Evolutionary conservation across 169 alveolate genomes (phyloP).

Genomic region (Cryptosporidium tyzzeri): DNA sequence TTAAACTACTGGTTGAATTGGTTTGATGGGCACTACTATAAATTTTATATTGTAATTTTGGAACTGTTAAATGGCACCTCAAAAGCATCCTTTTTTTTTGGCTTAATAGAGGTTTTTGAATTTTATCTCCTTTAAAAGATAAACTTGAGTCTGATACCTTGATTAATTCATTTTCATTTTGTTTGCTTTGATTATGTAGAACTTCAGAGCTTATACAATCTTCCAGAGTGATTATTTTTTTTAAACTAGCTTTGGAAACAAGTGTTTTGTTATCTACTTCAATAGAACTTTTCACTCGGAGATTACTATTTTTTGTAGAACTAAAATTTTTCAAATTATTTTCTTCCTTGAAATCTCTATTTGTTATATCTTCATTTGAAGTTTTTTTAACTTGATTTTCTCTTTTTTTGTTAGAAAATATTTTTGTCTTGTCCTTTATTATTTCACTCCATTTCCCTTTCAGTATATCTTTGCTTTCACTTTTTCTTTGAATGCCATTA

Average conservation of each 20-base stretch:
- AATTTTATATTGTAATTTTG: constrained; percentile 26
- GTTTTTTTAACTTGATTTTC: not conserved
- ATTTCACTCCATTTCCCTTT: constrained; percentile 13
- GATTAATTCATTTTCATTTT: not conserved
- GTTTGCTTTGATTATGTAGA: not conserved
- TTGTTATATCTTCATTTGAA: not conserved
- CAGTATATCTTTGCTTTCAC: constrained; percentile 3
- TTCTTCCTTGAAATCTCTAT: not conserved
- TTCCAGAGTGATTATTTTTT: constrained; percentile 16
- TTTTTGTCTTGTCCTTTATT: not conserved
- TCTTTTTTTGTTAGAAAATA: not conserved
- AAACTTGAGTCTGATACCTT: not conserved
- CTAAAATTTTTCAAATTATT: not conserved
- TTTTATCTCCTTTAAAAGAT: not conserved
- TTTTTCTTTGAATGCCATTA: not conserved
- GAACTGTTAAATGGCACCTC: constrained; percentile 12
- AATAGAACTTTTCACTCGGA: not conserved
- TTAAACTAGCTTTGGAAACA: constrained; percentile 10
- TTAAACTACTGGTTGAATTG: not conserved
- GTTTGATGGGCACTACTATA: not conserved
- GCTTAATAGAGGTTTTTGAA: constrained; percentile 1
- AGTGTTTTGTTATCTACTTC: not conserved
- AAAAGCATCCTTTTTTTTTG: constrained; percentile 10
- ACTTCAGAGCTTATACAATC: not conserved
- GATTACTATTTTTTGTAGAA: not conserved